A percentile compares a stretch with the other conserved stretches of the same genome.
Conservation (phyloP, 257 asterid genomes). For the Gentiana straminea region DNA sequence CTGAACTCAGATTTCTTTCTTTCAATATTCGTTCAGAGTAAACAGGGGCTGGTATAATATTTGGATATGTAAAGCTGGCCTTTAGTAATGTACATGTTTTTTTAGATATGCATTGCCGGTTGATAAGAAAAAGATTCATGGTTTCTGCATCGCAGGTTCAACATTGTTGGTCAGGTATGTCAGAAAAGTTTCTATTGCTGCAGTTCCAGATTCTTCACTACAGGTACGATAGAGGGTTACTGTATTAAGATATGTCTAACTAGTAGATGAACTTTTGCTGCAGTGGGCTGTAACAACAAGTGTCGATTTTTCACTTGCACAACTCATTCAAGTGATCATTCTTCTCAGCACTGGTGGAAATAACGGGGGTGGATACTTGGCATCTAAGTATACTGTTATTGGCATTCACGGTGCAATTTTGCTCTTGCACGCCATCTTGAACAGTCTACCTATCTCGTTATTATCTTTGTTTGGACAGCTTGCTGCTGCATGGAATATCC, state of each 20-base stretch:
- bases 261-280: slow-evolving; percentile 19
- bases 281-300: slow-evolving; percentile 99
- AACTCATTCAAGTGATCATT: slow-evolving; percentile 83
- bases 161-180: slow-evolving; percentile 93
- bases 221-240: slow-evolving; percentile 5
- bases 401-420: slow-evolving; percentile 67
- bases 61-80: no score
- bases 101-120: neutral
- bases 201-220: slow-evolving; percentile 10
- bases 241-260: slow-evolving; percentile 12
- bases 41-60: no score
- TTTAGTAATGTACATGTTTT: no score
- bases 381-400: slow-evolving; percentile 75
- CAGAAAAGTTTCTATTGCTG: slow-evolving; percentile 4
- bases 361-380: slow-evolving; percentile 78
- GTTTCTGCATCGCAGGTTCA: slow-evolving; percentile 58
- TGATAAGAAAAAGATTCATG: slow-evolving; percentile 6
- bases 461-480: slow-evolving; percentile 73
- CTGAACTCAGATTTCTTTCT: no score
- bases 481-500: slow-evolving; percentile 89
- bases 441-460: slow-evolving; percentile 81
- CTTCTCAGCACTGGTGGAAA: slow-evolving; percentile 87
- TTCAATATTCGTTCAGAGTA: no score
- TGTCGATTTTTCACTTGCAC: slow-evolving; percentile 79
- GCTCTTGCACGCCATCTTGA: slow-evolving; percentile 59